phyloP scores from a whole-genome alignment of 306 rosid species.

The Castanospermum australe region DNA sequence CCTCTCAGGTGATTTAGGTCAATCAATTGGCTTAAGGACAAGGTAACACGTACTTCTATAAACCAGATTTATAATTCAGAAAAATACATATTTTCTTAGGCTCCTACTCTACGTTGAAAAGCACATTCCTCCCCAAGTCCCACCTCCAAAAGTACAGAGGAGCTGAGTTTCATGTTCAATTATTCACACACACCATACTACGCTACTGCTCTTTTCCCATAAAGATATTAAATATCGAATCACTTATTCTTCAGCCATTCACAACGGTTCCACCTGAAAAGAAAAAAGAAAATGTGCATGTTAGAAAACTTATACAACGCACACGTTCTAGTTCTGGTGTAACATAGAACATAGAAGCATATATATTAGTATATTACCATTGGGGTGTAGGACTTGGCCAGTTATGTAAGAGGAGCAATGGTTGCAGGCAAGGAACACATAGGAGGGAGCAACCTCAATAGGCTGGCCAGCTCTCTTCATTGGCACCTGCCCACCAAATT shows the following conservation, averaged over 20 bases:
- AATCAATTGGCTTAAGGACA: background rate
- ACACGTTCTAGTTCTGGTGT: background rate
- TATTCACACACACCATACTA: background rate
- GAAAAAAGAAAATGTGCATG: background rate
- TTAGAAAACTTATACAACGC: background rate
- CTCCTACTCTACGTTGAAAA: background rate
- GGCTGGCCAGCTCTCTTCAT: constrained; percentile 90
- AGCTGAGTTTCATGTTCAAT: background rate
- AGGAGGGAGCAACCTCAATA: constrained; percentile 73
- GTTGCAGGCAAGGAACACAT: constrained; percentile 74
- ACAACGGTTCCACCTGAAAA: constrained; percentile 65
- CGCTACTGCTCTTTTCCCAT: background rate
- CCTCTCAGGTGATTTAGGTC: no score
- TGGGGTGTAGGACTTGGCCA: constrained; percentile 89
- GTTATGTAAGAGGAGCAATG: constrained; percentile 65
- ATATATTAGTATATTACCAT: constrained; percentile 38
- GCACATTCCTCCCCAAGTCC: background rate
- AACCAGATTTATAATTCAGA: background rate
- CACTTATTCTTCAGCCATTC: constrained; percentile 45
- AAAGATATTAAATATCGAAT: background rate
- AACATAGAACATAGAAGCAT: background rate
- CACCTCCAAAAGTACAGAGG: background rate
- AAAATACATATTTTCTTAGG: background rate
- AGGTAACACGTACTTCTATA: background rate
- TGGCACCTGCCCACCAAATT: constrained; percentile 57